A percentile compares a stretch with the other conserved stretches of the same genome.
Conservation (phyloP, 257 asterid species). For the Jasminum sambac region DNA sequence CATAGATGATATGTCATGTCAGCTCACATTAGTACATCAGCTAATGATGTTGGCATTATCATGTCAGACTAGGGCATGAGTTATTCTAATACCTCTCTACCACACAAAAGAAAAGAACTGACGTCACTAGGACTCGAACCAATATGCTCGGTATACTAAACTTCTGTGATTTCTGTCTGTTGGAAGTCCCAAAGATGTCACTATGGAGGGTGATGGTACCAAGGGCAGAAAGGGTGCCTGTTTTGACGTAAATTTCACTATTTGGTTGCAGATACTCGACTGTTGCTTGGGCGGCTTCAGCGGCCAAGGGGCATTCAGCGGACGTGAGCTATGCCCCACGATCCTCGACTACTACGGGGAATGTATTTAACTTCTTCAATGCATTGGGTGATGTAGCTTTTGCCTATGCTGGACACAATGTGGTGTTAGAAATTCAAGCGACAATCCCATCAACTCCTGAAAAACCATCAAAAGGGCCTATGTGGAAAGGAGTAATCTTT, state of each 20-base stretch:
- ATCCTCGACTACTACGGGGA: constrained; percentile 21
- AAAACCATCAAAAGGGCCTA: constrained; percentile 58
- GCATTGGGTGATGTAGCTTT: constrained; percentile 70
- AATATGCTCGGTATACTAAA: no score
- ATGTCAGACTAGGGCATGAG: no score
- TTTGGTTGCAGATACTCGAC: constrained; percentile 41
- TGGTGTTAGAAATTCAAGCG: constrained; percentile 72
- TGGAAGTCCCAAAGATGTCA: neutral
- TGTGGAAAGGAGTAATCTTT: constrained; percentile 69
- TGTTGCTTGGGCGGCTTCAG: constrained; percentile 53
- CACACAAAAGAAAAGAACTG: no score
- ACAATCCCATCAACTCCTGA: constrained; percentile 68
- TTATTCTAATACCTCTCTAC: no score
- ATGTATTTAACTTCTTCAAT: constrained; percentile 43
- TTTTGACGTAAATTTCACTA: neutral
- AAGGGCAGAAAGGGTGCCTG: neutral
- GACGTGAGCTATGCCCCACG: constrained; percentile 43
- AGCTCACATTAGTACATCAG: no score
- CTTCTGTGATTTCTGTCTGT: neutral
- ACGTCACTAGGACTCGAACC: no score
- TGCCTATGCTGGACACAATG: constrained; percentile 74
- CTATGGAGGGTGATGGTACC: neutral
- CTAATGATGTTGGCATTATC: no score
- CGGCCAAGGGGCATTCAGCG: constrained; percentile 20
- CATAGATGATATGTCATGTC: no score